Conservation (phyloP, 176 grass and related monocot species). For the Hsuehochloa calcarea region DNA sequence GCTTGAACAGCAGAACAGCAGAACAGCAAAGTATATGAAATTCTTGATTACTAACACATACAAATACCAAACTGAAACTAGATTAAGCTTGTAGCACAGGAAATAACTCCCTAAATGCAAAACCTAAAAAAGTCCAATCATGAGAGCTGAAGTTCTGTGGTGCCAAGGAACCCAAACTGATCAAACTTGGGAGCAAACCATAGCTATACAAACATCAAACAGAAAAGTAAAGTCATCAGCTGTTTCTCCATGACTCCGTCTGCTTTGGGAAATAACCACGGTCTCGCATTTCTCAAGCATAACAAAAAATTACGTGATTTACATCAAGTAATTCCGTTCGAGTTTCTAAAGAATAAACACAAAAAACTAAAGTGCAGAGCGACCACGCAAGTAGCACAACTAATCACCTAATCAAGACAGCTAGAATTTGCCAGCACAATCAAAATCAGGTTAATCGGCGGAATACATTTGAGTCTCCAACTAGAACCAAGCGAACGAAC, state of each 20-base stretch:
- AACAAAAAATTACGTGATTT: background rate
- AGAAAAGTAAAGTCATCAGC: background rate
- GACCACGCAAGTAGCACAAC: background rate
- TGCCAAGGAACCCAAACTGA: background rate
- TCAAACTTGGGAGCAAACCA: background rate
- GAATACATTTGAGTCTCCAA: background rate
- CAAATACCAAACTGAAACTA: background rate
- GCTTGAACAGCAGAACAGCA: background rate
- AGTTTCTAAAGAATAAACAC: background rate
- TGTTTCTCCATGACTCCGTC: background rate
- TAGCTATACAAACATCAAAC: constrained; percentile 1
- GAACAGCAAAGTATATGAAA: background rate
- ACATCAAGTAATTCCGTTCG: background rate
- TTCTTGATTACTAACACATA: background rate
- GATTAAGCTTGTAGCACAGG: background rate
- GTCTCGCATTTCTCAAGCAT: background rate
- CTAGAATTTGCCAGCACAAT: background rate
- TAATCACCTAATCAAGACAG: background rate
- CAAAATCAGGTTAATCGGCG: constrained; percentile 4
- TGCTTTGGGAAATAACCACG: background rate
- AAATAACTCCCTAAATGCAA: background rate
- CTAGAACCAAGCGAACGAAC: background rate
- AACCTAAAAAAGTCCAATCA: background rate
- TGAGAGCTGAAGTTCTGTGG: background rate
- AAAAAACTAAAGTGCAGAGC: background rate